Evolutionary conservation across 2,329 filamentous ascomycete species (phyloP).

Genomic region (Arthrobotrys megalospora): DNA sequence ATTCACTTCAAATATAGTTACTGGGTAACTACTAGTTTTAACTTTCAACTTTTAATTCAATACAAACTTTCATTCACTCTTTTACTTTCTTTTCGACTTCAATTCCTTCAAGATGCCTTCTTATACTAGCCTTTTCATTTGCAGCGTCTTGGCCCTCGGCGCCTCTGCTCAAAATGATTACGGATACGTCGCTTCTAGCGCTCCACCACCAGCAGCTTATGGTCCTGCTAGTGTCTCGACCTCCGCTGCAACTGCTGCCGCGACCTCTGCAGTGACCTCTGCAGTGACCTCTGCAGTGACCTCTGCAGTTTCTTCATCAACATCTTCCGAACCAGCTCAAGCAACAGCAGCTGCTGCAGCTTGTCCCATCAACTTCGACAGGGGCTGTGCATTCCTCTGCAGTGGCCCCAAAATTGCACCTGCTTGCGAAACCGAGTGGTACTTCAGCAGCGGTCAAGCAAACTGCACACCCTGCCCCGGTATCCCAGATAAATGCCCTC

Average conservation of each 20-base stretch:
- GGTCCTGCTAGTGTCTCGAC: not conserved
- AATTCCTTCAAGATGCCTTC: slow-evolving; percentile 13
- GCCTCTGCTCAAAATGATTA: slow-evolving; percentile 16
- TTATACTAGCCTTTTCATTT: slow-evolving; percentile 2
- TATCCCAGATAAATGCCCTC: slow-evolving; percentile 15
- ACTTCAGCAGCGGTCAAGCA: slow-evolving; percentile 3
- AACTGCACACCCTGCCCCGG: slow-evolving; percentile 28
- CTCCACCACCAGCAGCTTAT: not conserved
- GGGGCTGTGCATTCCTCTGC: slow-evolving; percentile 29
- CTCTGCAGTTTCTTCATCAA: not conserved
- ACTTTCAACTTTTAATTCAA: slow-evolving; percentile 2
- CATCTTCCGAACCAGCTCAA: not conserved
- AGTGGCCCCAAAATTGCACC: slow-evolving; percentile 2
- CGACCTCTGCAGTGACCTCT: not conserved
- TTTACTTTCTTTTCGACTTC: slow-evolving; percentile 1
- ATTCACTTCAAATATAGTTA: slow-evolving; percentile 25
- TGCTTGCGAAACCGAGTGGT: slow-evolving; percentile 26
- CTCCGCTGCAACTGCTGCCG: not conserved
- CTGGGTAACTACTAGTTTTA: slow-evolving; percentile 10
- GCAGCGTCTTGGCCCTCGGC: slow-evolving; percentile 21
- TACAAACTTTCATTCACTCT: not conserved
- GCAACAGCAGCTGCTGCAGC: not conserved
- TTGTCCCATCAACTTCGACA: slow-evolving; percentile 20
- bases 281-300: not conserved
- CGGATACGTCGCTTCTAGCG: slow-evolving; percentile 3